A percentile compares a stretch with the other conserved stretches of the same genome.
These are phyloP conservation scores for Sicyos edulis DNA, from an alignment of 306 rosid genomes.

Conservation along the genomic window DNA sequence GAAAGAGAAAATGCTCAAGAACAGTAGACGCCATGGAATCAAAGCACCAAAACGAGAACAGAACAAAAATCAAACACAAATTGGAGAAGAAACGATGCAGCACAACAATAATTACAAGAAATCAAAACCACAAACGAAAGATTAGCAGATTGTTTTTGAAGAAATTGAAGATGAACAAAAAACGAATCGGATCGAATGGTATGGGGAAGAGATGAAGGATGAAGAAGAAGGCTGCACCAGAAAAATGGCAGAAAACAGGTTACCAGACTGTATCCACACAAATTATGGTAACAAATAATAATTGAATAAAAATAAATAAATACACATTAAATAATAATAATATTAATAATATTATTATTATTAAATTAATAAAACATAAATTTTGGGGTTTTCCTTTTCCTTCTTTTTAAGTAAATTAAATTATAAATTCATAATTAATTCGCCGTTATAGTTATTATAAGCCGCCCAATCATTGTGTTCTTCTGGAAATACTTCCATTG, in stretches of 20 bases:
- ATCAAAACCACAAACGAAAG: slow-evolving; percentile 3
- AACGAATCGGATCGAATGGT: slow-evolving; percentile 27
- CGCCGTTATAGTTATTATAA: slow-evolving; percentile 15
- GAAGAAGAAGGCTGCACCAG: slow-evolving; percentile 17
- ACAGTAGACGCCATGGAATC: slow-evolving; percentile 1
- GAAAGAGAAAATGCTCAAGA: slow-evolving; percentile 19
- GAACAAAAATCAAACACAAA: not conserved
- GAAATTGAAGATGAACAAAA: slow-evolving; percentile 27
- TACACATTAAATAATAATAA: not conserved
- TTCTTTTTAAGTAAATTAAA: slow-evolving; percentile 6
- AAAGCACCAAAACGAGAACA: not conserved
- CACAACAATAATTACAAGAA: slow-evolving; percentile 4
- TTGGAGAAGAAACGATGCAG: not conserved
- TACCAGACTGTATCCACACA: slow-evolving; percentile 60
- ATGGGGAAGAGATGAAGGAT: slow-evolving; percentile 16
- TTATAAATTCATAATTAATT: slow-evolving; percentile 12
- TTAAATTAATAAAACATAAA: not conserved
- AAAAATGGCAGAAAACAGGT: slow-evolving; percentile 38
- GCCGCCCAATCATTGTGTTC: slow-evolving; percentile 25
- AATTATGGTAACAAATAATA: slow-evolving; percentile 25
- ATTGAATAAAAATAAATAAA: not conserved
- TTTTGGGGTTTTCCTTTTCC: not conserved
- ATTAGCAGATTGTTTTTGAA: slow-evolving; percentile 25
- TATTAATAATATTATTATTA: too few species aligned
- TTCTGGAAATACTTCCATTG: slow-evolving; percentile 21